Base-by-base conservation (phyloP, 176 grass and related monocot genomes). In the Cenchrus americanus region DNA sequence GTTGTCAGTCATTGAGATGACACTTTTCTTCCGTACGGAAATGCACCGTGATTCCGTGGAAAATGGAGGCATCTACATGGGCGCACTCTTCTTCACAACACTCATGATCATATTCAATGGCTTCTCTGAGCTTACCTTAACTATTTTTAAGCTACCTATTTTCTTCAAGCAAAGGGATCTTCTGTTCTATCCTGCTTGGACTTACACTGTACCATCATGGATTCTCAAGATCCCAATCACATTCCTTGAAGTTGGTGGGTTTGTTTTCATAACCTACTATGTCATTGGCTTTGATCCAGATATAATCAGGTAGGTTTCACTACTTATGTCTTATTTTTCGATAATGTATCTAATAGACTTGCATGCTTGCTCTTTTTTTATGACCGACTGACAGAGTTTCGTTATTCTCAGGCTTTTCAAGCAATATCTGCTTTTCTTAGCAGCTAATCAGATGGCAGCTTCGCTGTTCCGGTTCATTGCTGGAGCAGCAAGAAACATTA, bases 401-500 rank as follows among this genome's bases (percentile, higher is more conserved):
- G 27, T 26, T 26, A 24, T 26, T 70, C 52, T 46, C 43, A 88
- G 86, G 65, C 73, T 84, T 32, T 84, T 88, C 37, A 89, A 89
- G 82, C 82, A 89, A 2, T 89, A 67, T 55, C 66, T 89, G 41
- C 53, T 85, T 80, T 24, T 89, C 8, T 37, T 89, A 46, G 65
- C 40, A 52, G 10, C 51, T 32, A 89, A 69, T 40, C 82, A 89
- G 72, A 85, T 89, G 87, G 7, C 76, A 34, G 44, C 55, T 8
- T 52, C 67, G 21, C 81, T 89, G 26, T 89, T 85, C 59, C 87
- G 60, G 3, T 85, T 89, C 0, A 64, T 85, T 8, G 87, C 68
- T 24, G 87, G 87, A 37, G 48, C 83, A 66, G 74, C 82, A 14
- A 89, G 87, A 61, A 85, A 89, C 49, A 81, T 89, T 75, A 55